Conservation (phyloP, 768 basidiomycete genomes). For the Panaeolus papilionaceus region DNA sequence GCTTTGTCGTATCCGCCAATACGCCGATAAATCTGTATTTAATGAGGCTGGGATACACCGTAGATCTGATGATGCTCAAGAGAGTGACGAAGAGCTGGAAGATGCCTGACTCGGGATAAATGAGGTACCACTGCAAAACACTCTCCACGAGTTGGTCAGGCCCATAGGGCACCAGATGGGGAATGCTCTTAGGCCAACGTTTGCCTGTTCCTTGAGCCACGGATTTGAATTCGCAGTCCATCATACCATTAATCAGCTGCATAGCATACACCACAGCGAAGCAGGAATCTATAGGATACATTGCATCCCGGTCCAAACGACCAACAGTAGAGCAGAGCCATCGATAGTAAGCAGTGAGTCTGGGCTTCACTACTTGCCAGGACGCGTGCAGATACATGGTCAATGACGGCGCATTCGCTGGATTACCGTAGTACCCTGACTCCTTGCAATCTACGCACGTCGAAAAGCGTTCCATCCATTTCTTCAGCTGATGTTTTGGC, state of each 20-base stretch:
- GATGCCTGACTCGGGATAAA: not conserved
- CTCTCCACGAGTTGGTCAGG: conserved; percentile 3
- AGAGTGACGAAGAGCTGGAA: not conserved
- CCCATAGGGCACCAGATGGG: not conserved
- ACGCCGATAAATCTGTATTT: not conserved
- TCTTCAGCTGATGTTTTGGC: not conserved
- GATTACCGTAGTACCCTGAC: not conserved
- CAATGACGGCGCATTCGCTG: not conserved
- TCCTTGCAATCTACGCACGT: not conserved
- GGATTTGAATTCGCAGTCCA: not conserved
- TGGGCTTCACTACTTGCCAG: not conserved
- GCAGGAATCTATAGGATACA: not conserved
- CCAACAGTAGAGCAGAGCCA: not conserved
- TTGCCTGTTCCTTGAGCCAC: not conserved
- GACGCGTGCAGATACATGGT: not conserved
- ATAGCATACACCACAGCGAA: not conserved
- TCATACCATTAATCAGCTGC: not conserved
- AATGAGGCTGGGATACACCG: not conserved
- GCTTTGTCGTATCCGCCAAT: not conserved
- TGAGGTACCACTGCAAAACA: conserved; percentile 12
- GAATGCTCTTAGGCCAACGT: not conserved
- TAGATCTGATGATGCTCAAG: not conserved
- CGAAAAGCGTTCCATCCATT: not conserved
- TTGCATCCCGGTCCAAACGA: not conserved
- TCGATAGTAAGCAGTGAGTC: not conserved